Evolutionary conservation across 2,329 filamentous ascomycete species (phyloP).

Genomic region (Hypoxylon sp.): DNA sequence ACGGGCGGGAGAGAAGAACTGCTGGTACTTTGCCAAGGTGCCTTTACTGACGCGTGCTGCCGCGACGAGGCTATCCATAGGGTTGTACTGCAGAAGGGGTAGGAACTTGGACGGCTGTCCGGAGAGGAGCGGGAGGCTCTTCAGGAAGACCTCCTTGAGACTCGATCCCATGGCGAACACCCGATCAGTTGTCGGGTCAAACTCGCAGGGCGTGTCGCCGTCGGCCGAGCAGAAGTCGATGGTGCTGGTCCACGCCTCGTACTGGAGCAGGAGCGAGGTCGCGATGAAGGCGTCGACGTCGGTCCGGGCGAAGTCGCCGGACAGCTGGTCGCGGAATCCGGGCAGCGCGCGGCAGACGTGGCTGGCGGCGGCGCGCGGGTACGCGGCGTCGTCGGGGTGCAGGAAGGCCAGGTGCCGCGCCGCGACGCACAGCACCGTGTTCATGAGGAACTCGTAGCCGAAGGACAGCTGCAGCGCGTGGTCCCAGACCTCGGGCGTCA

Average conservation of each 20-base stretch:
- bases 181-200: conserved; percentile 25
- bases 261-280: conserved; percentile 36
- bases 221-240: conserved; percentile 10
- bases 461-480: conserved; percentile 34
- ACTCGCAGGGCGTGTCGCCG: neutral
- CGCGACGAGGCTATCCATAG: neutral
- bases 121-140: conserved; percentile 21
- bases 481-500: conserved; percentile 26
- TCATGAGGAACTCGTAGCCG: conserved; percentile 36
- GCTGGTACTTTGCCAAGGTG: conserved; percentile 9
- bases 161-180: conserved; percentile 37
- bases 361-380: conserved; percentile 15
- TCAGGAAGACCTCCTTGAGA: conserved; percentile 35
- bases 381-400: conserved; percentile 18
- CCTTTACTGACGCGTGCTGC: conserved; percentile 2
- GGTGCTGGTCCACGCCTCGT: conserved; percentile 35
- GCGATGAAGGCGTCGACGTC: conserved; percentile 37
- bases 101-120: neutral
- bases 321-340: conserved; percentile 25
- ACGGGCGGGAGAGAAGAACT: conserved; percentile 21
- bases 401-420: conserved; percentile 36
- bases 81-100: neutral
- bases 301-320: conserved; percentile 17
- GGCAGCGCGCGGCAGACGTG: conserved; percentile 33
- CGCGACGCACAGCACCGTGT: conserved; percentile 34